A percentile compares a stretch with the other conserved stretches of the same genome.
Evolutionary conservation across 441 rosid genomes (phyloP).

Genomic region (Biscutella laevigata): DNA sequence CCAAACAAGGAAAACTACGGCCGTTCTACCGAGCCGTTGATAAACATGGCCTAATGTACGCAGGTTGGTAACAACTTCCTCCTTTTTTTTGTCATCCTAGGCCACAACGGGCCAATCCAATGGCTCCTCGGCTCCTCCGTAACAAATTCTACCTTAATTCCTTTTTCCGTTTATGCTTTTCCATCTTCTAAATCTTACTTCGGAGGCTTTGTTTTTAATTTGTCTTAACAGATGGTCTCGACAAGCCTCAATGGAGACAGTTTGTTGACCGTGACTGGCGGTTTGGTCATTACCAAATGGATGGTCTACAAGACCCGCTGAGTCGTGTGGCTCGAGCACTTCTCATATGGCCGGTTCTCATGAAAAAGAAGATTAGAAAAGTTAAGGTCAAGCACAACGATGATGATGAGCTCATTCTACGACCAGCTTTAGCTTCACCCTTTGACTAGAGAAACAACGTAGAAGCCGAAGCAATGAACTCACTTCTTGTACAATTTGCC

Average conservation of each 20-base stretch:
- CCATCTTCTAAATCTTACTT: constrained; percentile 2
- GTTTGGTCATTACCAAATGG: constrained; percentile 93
- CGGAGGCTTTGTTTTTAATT: neutral
- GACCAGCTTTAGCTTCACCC: constrained; percentile 26
- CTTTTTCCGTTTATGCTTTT: neutral
- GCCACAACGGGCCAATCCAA: too few species aligned
- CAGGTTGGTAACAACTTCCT: constrained; percentile 46
- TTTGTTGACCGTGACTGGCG: constrained; percentile 75
- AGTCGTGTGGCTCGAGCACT: constrained; percentile 50
- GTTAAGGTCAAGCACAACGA: constrained; percentile 29
- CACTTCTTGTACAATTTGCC: constrained; percentile 17
- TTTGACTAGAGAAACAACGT: constrained; percentile 17
- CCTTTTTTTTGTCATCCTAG: neutral
- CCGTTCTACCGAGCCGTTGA: constrained; percentile 75
- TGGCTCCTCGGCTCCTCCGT: too few species aligned
- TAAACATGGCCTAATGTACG: constrained; percentile 72
- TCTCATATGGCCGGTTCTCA: constrained; percentile 35
- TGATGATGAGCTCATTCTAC: constrained; percentile 41
- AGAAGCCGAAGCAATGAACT: neutral
- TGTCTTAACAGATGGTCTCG: constrained; percentile 56
- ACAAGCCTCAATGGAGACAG: constrained; percentile 56
- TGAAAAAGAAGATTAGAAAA: constrained; percentile 35
- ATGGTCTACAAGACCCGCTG: constrained; percentile 86
- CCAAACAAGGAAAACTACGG: constrained; percentile 48
- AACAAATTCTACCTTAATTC: too few species aligned